A percentile compares a stretch with the other conserved stretches of the same genome.
Conservation (phyloP, 805 yeast genomes). For the Wickerhamomyces hampshirensis region DNA sequence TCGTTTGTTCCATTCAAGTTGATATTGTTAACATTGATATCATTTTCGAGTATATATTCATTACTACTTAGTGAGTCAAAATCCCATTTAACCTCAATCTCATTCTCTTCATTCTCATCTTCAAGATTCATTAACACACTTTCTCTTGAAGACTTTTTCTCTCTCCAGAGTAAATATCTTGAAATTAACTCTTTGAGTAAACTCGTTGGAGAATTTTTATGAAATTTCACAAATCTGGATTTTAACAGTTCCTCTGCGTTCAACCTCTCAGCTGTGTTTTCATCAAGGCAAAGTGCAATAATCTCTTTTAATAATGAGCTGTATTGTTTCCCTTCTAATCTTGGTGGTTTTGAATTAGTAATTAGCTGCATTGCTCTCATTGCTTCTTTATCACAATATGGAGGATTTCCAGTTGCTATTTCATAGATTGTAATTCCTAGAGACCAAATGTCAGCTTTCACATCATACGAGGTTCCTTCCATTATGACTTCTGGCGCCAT, state of each 20-base stretch:
- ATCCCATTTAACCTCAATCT: conserved; percentile 72
- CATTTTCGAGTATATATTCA: conserved; percentile 71
- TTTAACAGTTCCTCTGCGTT: conserved; percentile 79
- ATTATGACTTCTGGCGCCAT: conserved; percentile 98
- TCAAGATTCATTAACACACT: conserved; percentile 37
- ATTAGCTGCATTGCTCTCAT: conserved; percentile 91
- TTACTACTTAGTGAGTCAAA: conserved; percentile 75
- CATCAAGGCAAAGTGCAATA: conserved; percentile 89
- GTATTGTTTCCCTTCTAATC: conserved; percentile 87
- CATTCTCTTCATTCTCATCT: conserved; percentile 37
- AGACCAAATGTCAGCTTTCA: conserved; percentile 97
- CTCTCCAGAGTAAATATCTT: conserved; percentile 73
- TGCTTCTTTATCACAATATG: conserved; percentile 93
- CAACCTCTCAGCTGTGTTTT: conserved; percentile 84
- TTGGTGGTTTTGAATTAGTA: conserved; percentile 89
- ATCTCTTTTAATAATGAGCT: conserved; percentile 75
- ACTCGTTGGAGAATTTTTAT: conserved; percentile 55
- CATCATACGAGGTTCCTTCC: conserved; percentile 84
- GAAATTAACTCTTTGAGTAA: conserved; percentile 70
- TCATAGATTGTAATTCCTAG: conserved; percentile 92
- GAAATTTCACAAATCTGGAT: conserved; percentile 63
- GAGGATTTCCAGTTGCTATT: conserved; percentile 96
- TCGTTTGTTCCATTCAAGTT: conserved; percentile 19
- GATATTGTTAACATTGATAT: conserved; percentile 42
- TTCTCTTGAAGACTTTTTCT: conserved; percentile 51